These are phyloP conservation scores for Blastocystis hominis DNA, from an alignment of 352 stramenopile genomes.

Conservation along the genomic window DNA sequence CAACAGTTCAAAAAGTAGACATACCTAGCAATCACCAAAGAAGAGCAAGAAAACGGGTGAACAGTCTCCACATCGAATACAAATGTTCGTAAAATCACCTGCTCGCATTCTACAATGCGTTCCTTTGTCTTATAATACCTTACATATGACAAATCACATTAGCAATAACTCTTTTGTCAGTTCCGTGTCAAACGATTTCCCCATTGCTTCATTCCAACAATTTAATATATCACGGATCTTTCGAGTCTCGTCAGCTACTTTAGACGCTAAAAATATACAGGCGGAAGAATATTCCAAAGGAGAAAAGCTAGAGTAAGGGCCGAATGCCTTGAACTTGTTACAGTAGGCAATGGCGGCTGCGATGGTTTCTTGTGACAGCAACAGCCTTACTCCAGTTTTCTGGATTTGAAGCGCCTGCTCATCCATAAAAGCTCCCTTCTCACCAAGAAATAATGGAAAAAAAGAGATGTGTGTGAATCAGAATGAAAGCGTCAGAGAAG, in stretches of 20 bases:
- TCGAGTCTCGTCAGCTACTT: slow-evolving; percentile 22
- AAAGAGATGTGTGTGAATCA: too few relatives aligned
- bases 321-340: slow-evolving; percentile 27
- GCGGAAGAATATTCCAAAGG: neutral
- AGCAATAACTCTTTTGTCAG: slow-evolving; percentile 31
- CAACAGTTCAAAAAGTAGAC: slow-evolving; percentile 24
- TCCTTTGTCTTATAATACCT: slow-evolving; percentile 54
- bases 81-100: slow-evolving; percentile 54
- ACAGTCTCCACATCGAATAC: slow-evolving; percentile 49
- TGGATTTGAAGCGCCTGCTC: neutral
- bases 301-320: neutral
- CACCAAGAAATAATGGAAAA: too few relatives aligned
- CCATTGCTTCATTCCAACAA: slow-evolving; percentile 19
- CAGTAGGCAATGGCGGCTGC: neutral
- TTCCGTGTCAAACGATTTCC: neutral
- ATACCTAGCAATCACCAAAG: neutral
- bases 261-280: slow-evolving; percentile 17
- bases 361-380: neutral
- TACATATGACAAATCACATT: neutral
- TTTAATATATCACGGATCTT: slow-evolving; percentile 54
- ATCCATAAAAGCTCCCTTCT: neutral
- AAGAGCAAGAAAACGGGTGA: slow-evolving; percentile 2
- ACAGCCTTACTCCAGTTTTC: neutral
- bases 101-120: slow-evolving; percentile 50
- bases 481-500: too few relatives aligned